Base-by-base conservation (phyloP, 192 early-diverging fungal species). In the Linderina pennispora region DNA sequence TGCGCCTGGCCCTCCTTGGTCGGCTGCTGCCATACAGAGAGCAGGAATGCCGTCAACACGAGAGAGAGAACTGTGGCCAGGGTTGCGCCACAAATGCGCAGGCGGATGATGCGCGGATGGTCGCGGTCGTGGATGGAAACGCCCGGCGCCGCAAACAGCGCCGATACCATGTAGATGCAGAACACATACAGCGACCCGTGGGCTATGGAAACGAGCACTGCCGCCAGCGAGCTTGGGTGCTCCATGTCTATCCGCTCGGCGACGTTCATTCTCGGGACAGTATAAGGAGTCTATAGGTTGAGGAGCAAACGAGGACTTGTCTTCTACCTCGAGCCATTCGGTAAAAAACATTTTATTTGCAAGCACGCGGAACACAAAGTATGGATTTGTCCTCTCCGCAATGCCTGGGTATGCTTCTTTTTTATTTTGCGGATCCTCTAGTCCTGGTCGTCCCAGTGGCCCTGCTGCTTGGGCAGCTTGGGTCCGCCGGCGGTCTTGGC, bases 401-500 rank as follows among this genome's bases (percentile, higher is more conserved):
- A n/a, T n/a, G n/a, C n/a, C n/a, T n/a, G n/a, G n/a, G n/a, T n/a
- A n/a, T n/a, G n/a, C n/a, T n/a, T n/a, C n/a, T n/a, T n/a, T n/a
- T n/a, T n/a, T n/a, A n/a, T n/a, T n/a, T n/a, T n/a, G n/a, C n/a
- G n/a, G n/a, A n/a, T n/a, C n/a, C n/a, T 31, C 28, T 48, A 74
- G 47, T 74, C 70, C 40, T 60, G 44, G 50, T 91, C 85, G 63
- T 94, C 91, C 91, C 89, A 91, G 79, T 92, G 77, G 49, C 78
- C 74, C 48, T 59, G 56, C 74, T 90, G 74, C 85, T 92, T 87
- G 54, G 86, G 87, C 70, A 78, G 86, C 70, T 89, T 88, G 24
- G 88, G 95, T 7, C 95, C 95, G 44, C 95, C 95, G 15, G 95
- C 92, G 32, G 85, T 89, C 76, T 95, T 96, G 44, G 87, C 89